These are phyloP conservation scores for Gomphus bonarii DNA, from an alignment of 1,284 basidiomycete species.

Conservation along the genomic window DNA sequence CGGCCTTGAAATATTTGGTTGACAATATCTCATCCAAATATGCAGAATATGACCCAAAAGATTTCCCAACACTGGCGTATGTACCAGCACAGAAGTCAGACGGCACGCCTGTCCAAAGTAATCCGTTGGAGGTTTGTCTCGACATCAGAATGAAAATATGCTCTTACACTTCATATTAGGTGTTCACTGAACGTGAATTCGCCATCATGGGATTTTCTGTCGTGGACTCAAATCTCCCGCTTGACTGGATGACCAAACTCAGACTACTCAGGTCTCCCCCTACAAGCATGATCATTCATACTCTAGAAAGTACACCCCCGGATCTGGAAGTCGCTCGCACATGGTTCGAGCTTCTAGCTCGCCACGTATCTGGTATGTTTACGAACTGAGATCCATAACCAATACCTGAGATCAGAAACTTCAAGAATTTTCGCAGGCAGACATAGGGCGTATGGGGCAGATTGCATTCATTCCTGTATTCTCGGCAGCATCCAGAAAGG, in stretches of 20 bases:
- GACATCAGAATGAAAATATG: not conserved
- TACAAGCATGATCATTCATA: slow-evolving; percentile 48
- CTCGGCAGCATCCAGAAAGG: not conserved
- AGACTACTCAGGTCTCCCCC: slow-evolving; percentile 71
- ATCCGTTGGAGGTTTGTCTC: slow-evolving; percentile 52
- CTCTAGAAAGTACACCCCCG: slow-evolving; percentile 59
- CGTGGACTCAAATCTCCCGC: slow-evolving; percentile 44
- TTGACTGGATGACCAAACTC: slow-evolving; percentile 58
- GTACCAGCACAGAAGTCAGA: slow-evolving; percentile 61
- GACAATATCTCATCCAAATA: slow-evolving; percentile 61
- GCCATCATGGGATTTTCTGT: slow-evolving; percentile 69
- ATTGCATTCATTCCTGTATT: slow-evolving; percentile 29
- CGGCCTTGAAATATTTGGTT: slow-evolving; percentile 71
- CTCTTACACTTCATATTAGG: slow-evolving; percentile 31
- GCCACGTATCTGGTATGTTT: slow-evolving; percentile 50
- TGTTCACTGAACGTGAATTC: slow-evolving; percentile 67
- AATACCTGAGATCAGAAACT: slow-evolving; percentile 14
- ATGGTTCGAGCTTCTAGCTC: slow-evolving; percentile 75
- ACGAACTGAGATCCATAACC: not conserved
- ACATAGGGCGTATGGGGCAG: slow-evolving; percentile 22
- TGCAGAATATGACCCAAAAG: slow-evolving; percentile 45
- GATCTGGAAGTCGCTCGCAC: slow-evolving; percentile 44
- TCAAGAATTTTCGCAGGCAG: slow-evolving; percentile 20
- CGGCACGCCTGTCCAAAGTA: slow-evolving; percentile 44
- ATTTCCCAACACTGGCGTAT: slow-evolving; percentile 56